Evolutionary conservation across 805 yeast genomes (phyloP).

Genomic region (Candida succiphila): DNA sequence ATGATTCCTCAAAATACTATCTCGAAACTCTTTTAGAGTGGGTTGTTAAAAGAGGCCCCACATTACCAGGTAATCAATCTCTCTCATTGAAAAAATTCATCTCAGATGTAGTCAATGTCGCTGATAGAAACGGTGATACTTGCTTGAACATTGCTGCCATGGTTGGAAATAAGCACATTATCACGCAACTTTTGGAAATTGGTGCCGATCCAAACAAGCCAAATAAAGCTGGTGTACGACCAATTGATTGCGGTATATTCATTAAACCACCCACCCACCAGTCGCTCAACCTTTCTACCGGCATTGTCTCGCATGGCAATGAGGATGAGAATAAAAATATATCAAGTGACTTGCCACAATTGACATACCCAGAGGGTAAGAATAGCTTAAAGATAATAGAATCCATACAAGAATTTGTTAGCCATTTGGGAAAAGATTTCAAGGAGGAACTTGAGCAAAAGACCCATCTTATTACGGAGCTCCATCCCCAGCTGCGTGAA

Average conservation of each 20-base stretch:
- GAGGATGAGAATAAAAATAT: too few species aligned
- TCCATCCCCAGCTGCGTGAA: constrained; percentile 48
- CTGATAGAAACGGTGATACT: constrained; percentile 90
- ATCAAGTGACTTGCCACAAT: background rate
- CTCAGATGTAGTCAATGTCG: constrained; percentile 71
- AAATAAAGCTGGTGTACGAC: constrained; percentile 80
- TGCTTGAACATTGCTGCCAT: constrained; percentile 89
- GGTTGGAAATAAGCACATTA: constrained; percentile 72
- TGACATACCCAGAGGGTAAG: constrained; percentile 3
- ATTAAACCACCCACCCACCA: constrained; percentile 17
- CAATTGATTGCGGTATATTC: constrained; percentile 75
- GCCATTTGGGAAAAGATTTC: constrained; percentile 47
- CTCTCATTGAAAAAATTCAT: constrained; percentile 48
- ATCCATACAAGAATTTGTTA: constrained; percentile 40
- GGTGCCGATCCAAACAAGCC: constrained; percentile 79
- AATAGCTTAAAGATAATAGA: constrained; percentile 32
- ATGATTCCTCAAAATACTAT: constrained; percentile 65
- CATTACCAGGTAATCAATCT: constrained; percentile 30
- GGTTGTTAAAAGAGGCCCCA: constrained; percentile 51
- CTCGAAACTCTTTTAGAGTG: constrained; percentile 65
- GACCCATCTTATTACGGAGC: constrained; percentile 37
- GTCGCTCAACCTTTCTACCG: background rate
- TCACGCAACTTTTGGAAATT: constrained; percentile 70
- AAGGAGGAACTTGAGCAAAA: constrained; percentile 45
- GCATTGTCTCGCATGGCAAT: too few species aligned